Evolutionary conservation across 2,329 filamentous ascomycete genomes (phyloP), one percentile per base, ranked within the genome.

Genomic region (Macrophomina tecta): DNA sequence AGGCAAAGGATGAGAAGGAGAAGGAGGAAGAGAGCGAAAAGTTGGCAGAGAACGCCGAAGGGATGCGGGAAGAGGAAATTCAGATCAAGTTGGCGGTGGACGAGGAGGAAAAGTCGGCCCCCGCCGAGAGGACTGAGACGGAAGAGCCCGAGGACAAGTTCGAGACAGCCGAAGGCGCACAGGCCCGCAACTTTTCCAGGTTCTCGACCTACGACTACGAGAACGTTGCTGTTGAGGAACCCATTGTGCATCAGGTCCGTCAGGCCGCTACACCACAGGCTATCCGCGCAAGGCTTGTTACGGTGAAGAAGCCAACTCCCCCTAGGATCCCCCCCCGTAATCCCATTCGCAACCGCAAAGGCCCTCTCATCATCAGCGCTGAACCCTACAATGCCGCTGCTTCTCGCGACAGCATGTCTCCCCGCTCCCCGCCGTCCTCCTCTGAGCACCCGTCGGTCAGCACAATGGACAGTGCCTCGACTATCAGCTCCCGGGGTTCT

Each of bases 281-380:
- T 65, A 88, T 93, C 66, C 90, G 91, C 74, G 92, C 93, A 30
- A 90, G 90, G 61, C 83, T 97, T 61, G 92, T 97, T 34, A 93
- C 88, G 53, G 97, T 97, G 67, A 89, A 91, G 12, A 96, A 94
- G 80, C 87, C 93, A 42, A 79, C 89, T 1, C 87, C 92, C 0
- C 93, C 94, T 1, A 89, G 91, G 8, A 85, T 97, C 12, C 94
- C 94, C 1, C 85, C 87, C 3, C 85, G 93, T 56, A 97, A 91
- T 74, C 90, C 92, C 0, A 89, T 89, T 68, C 80, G 82, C 48
- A 78, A 74, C 64, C 71, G 78, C 48, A 69, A 69, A 48, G 73
- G 73, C 30, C 73, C 74, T 23, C 70, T 79, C 30, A 77, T 78
- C 55, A 73, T 80, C 65, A 67, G 55, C 28, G 65, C 65, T 23